Evolutionary conservation across 495 filamentous ascomycete species (phyloP).

Genomic region (Chlorociboria aeruginascens): DNA sequence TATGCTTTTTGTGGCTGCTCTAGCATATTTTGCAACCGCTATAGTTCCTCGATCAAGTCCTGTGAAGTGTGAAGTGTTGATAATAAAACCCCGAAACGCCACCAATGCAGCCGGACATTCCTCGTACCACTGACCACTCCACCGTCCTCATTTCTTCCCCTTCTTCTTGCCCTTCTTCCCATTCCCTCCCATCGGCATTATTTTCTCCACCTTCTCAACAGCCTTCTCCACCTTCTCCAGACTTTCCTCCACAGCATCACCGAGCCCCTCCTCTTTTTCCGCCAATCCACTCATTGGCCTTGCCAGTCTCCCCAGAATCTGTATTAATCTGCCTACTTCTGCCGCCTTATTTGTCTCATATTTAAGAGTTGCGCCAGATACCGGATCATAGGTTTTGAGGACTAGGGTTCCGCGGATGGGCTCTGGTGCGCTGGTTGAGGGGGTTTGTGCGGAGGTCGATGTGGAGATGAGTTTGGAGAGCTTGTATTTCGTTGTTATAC

Average conservation of each 20-base stretch:
- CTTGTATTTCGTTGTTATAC: slow-evolving; percentile 77
- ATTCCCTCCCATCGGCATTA: slow-evolving; percentile 22
- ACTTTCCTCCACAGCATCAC: slow-evolving; percentile 21
- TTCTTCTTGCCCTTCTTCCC: slow-evolving; percentile 45
- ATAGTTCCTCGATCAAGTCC: neutral
- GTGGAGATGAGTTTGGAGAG: slow-evolving; percentile 34
- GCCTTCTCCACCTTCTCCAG: slow-evolving; percentile 15
- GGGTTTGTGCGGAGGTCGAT: slow-evolving; percentile 20
- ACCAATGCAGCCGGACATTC: slow-evolving; percentile 1
- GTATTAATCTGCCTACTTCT: slow-evolving; percentile 73
- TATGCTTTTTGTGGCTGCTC: no score
- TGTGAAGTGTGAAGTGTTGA: neutral
- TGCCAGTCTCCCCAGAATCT: slow-evolving; percentile 56
- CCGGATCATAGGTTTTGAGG: slow-evolving; percentile 84
- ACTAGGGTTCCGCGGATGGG: slow-evolving; percentile 49
- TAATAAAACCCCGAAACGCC: neutral
- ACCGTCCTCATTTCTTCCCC: slow-evolving; percentile 34
- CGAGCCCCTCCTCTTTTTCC: slow-evolving; percentile 28
- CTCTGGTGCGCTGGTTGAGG: slow-evolving; percentile 6
- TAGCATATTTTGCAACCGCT: neutral
- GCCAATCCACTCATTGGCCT: slow-evolving; percentile 51
- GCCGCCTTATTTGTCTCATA: slow-evolving; percentile 86
- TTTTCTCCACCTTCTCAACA: slow-evolving; percentile 12
- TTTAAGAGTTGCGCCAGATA: slow-evolving; percentile 69
- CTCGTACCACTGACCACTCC: neutral